A percentile compares a stretch with the other conserved stretches of the same genome.
Evolutionary conservation across 2,329 filamentous ascomycete genomes (phyloP).

Genomic region (Scedosporium boydii): DNA sequence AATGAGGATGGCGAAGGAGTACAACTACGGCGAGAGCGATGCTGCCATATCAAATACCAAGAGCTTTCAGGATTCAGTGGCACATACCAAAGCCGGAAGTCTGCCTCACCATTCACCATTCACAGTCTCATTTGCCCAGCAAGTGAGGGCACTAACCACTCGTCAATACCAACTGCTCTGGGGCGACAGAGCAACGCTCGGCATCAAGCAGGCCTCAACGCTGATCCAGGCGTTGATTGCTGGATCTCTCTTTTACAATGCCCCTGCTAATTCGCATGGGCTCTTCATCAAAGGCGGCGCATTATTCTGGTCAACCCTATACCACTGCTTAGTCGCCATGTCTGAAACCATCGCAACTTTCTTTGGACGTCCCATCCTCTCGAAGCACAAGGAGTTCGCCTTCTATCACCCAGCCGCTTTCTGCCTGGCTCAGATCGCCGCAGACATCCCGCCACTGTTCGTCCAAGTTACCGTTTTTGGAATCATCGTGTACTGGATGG

Average conservation of each 20-base stretch:
- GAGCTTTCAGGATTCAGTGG: slow-evolving; percentile 43
- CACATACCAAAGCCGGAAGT: slow-evolving; percentile 41
- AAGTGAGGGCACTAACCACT: slow-evolving; percentile 45
- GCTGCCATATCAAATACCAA: slow-evolving; percentile 38
- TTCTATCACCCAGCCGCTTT: slow-evolving; percentile 48
- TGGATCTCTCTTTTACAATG: slow-evolving; percentile 60
- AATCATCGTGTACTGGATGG: slow-evolving; percentile 56
- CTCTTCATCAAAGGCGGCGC: slow-evolving; percentile 56
- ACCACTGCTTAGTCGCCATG: slow-evolving; percentile 53
- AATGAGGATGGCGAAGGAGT: slow-evolving; percentile 41
- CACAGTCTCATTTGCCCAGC: slow-evolving; percentile 42
- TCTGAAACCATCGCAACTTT: slow-evolving; percentile 58
- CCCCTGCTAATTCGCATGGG: slow-evolving; percentile 45
- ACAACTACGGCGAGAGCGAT: slow-evolving; percentile 43
- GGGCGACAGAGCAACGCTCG: slow-evolving; percentile 54
- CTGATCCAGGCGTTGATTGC: slow-evolving; percentile 51
- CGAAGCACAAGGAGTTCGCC: slow-evolving; percentile 50
- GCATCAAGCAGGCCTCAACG: slow-evolving; percentile 52
- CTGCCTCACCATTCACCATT: slow-evolving; percentile 44
- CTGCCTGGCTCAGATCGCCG: slow-evolving; percentile 46
- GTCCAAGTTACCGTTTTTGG: slow-evolving; percentile 50
- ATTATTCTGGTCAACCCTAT: slow-evolving; percentile 55
- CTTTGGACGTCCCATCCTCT: slow-evolving; percentile 45
- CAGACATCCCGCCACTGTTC: slow-evolving; percentile 45
- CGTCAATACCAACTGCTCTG: slow-evolving; percentile 58